Percentiles rank a stretch among this genome's conserved stretches.
Evolutionary conservation across 768 basidiomycete species (phyloP).

Genomic region (Lentinus tigrinus): DNA sequence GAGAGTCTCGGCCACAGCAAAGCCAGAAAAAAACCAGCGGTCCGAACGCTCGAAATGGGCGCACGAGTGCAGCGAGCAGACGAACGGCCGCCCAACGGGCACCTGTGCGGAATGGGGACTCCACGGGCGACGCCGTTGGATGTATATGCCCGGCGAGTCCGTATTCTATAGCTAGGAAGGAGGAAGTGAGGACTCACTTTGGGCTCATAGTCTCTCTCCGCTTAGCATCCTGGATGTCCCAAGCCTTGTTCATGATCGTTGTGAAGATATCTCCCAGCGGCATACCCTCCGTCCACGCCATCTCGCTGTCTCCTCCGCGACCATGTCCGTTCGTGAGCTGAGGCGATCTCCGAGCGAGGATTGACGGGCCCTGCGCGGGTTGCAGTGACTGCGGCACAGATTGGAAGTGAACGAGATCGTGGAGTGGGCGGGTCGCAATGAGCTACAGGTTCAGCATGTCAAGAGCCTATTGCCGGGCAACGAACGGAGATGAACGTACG

Average conservation of each 20-base stretch:
- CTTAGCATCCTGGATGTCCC: conserved; percentile 56
- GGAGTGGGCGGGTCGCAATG: conserved; percentile 62
- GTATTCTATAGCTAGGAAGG: background rate
- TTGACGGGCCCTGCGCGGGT: conserved; percentile 36
- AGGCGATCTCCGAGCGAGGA: conserved; percentile 50
- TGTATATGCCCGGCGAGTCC: background rate
- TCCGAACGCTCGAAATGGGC: too few species aligned
- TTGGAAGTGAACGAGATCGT: conserved; percentile 55
- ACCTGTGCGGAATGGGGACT: too few species aligned
- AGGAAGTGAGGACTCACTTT: conserved; percentile 45
- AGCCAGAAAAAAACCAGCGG: too few species aligned
- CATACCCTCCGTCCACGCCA: conserved; percentile 57
- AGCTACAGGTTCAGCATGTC: conserved; percentile 40
- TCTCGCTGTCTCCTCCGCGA: conserved; percentile 48
- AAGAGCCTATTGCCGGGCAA: background rate
- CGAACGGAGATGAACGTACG: conserved; percentile 43
- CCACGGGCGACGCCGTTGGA: too few species aligned
- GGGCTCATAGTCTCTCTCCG: conserved; percentile 60
- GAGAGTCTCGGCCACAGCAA: too few species aligned
- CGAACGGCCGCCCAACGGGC: too few species aligned
- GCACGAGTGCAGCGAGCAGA: too few species aligned
- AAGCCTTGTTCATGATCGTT: conserved; percentile 56
- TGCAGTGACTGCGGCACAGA: conserved; percentile 45
- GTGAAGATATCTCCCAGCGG: conserved; percentile 72
- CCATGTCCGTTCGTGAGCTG: conserved; percentile 68